Evolutionary conservation across 768 basidiomycete genomes (phyloP), one percentile per base, ranked within the genome.

Genomic region (Collybiopsis luxurians): DNA sequence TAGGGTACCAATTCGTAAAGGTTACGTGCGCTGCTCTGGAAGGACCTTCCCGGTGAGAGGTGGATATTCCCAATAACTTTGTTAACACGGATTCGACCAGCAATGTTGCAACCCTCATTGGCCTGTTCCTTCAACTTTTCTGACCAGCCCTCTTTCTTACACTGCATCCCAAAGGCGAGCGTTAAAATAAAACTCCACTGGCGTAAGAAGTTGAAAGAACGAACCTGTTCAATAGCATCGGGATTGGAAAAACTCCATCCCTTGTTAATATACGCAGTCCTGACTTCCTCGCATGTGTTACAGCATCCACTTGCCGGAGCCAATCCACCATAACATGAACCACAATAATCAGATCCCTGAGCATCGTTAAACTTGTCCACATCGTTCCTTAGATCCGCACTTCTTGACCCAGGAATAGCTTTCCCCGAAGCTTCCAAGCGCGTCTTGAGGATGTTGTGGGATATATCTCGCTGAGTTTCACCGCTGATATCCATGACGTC

Each of bases 401-500:
- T 79, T 56, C 75, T 69, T 13, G 80, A 74, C 59, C 79, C 79
- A 26, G 83, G 75, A 26, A 97, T 80, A n/a, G 74, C 70, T 3
- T 66, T 65, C 2, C 94, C 92, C 2, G 73, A 61, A 19, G 75
- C 67, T 59, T 86, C 80, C 28, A 98, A 73, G 13, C 97, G 84
- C 12, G 84, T 87, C 71, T 98, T 98, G 55, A 87, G 65, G 55
- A 98, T 81, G 65, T 92, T 93, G 70, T 98, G 95, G 7, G 93
- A 83, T 48, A 98, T 69, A 66, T 98, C 93, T 57, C 89, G 81
- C 69, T 98, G 96, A 27, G 89, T 85, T 77, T 98, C 97, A 26
- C 97, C 97, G 57, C 90, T 92, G 58, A 99, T 97, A 67, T 99
- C 97, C 92, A 98, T 95, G 52, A 98, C 86, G 71, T 99, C 97